Evolutionary conservation across 805 yeast genomes (phyloP).

Genomic region (Candida morakotiae): DNA sequence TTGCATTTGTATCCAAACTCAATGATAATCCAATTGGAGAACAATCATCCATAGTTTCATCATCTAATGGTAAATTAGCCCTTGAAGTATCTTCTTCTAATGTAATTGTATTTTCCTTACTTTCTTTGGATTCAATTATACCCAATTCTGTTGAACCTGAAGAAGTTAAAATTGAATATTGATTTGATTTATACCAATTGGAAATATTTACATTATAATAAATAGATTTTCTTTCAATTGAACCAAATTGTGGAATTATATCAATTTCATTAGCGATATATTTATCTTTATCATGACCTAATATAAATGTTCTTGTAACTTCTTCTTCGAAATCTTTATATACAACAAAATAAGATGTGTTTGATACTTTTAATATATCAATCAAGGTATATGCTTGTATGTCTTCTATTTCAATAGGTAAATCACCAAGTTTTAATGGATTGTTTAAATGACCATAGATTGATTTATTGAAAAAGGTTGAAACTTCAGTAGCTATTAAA

Average conservation of each 20-base stretch:
- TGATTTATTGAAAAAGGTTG: conserved; percentile 3
- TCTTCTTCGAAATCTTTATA: conserved; percentile 24
- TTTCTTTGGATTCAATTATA: conserved; percentile 8
- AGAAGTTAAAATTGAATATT: conserved; percentile 46
- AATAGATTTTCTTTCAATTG: conserved; percentile 42
- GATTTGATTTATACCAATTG: conserved; percentile 34
- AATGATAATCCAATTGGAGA: conserved; percentile 67
- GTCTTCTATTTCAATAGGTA: conserved; percentile 7
- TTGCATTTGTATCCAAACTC: conserved; percentile 45
- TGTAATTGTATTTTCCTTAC: conserved; percentile 19
- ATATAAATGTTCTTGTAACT: conserved; percentile 20
- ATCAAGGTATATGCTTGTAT: conserved; percentile 3
- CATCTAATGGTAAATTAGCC: conserved; percentile 71
- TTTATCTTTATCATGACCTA: conserved; percentile 10
- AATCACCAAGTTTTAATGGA: neutral
- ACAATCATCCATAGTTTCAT: conserved; percentile 61
- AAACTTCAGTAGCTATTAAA: conserved; percentile 5
- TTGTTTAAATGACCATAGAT: neutral
- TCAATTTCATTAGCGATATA: conserved; percentile 23
- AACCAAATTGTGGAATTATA: conserved; percentile 51
- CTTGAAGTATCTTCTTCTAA: conserved; percentile 66
- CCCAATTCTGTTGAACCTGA: conserved; percentile 58
- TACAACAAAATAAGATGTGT: conserved; percentile 11
- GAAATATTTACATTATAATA: conserved; percentile 40
- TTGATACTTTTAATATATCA: conserved; percentile 1